Base-by-base conservation (phyloP, 1,284 basidiomycete genomes). In the Ceratobasidium sp. region DNA sequence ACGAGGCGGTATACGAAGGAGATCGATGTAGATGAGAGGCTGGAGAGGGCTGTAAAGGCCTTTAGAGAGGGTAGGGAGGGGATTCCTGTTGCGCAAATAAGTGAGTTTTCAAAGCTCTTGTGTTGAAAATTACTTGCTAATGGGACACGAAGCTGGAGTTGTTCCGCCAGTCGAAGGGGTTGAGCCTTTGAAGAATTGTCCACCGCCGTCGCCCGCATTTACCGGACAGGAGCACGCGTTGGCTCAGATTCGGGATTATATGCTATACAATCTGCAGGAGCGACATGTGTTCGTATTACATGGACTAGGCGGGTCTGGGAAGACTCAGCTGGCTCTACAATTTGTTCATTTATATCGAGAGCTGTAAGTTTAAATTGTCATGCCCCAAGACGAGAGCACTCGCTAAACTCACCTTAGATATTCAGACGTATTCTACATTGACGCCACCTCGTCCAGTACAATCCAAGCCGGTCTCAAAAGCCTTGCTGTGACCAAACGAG, bases 381-480 rank as follows among this genome's bases (percentile, higher is more conserved):
- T 7, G 5, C 38, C 4, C 2, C 11, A 52, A n/a, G 9, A 32
- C 28, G 21, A 28, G 5, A 50, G n/a, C n/a, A n/a, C n/a, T n/a
- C n/a, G n/a, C n/a, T n/a, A n/a, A n/a, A n/a, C n/a, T n/a, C n/a
- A n/a, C n/a, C n/a, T n/a, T 16, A 66, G 47, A 21, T 66, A 54
- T 43, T 52, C n/a, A 30, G 26, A 41, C 26, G 63, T 66, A 7
- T 66, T 66, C 26, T 66, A 66, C 32, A 50, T 66, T 13, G 63
- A 66, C n/a, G 63, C 63, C 38, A 54, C n/a, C 32, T 66, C 63
- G 13, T 18, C 35, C 2, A 23, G n/a, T 8, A 54, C 63, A 13
- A 66, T 54, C 47, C 9, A 14, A 21, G 35, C 49, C 18, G 63
- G 35, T 6, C 49, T 66, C 4, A 30, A 26, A 23, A 32, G 13